Base-by-base conservation (phyloP, 2,329 filamentous ascomycete species). In the Xylariaceae sp. region DNA sequence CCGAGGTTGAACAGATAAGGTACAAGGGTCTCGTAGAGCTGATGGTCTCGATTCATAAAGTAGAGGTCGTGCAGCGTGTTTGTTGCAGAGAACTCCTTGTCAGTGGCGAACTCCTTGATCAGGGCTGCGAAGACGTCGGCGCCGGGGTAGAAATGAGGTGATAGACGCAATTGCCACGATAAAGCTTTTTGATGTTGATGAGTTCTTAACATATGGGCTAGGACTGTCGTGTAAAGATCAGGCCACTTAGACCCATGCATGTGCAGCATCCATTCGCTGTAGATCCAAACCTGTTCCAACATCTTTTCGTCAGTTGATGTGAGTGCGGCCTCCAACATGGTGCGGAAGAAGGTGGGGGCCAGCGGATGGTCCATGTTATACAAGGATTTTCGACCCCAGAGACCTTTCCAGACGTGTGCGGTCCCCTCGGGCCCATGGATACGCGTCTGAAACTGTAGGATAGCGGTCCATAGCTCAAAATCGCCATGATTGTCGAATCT, bases 1-100 rank as follows among this genome's bases (percentile, higher is more conserved):
- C 80, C 80, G n/a, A 69, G 65, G 5, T 70, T 64, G 58, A 76
- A 82, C 2, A 83, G 67, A 46, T 73, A 65, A 3, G 80, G 78
- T n/a, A 83, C 71, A 7, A 83, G 50, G 17, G 68, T 64, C 57
- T 82, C 79, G 60, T 83, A 83, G 0, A 82, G 58, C 11, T 63
- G 57, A 40, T 71, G 76, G 42, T 76, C 69, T 2, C 60, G 61
- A 42, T 72, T 77, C 16, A 69, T 68, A 9, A 69, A 61, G 54
- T 83, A 83, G 10, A 83, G 66, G 13, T 68, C 63, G 40, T 67
- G 69, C 7, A 83, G 66, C 2, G 70, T 70, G 10, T 66, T 66
- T 42, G 76, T 71, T 44, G 73, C 61, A 18, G 66, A 59, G 3
- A 66, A 60, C 28, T 71, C 69, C 5, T 63, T 54, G 44, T 77